Evolutionary conservation across 1,284 basidiomycete species (phyloP).

Genomic region (Lentinus polychrous): DNA sequence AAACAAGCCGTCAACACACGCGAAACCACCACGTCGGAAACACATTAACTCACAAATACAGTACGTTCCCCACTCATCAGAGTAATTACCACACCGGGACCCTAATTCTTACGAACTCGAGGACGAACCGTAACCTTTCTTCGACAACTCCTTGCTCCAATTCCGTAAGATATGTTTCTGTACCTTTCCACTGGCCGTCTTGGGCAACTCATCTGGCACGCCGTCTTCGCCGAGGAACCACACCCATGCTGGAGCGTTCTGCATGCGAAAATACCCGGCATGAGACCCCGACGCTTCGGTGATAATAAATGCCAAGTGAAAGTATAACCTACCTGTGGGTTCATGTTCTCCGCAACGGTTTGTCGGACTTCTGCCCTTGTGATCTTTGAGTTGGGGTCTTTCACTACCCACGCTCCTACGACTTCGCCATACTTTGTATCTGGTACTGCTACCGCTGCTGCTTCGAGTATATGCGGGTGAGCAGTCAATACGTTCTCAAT

Average conservation of each 20-base stretch:
- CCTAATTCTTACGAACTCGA: slow-evolving; percentile 9
- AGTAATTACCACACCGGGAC: no score
- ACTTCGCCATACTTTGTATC: slow-evolving; percentile 69
- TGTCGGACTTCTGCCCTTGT: slow-evolving; percentile 45
- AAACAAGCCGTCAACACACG: no score
- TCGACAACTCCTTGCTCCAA: slow-evolving; percentile 46
- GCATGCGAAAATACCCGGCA: slow-evolving; percentile 1
- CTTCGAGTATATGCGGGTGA: slow-evolving; percentile 61
- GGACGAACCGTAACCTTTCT: slow-evolving; percentile 23
- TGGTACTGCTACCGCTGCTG: slow-evolving; percentile 70
- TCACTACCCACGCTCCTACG: slow-evolving; percentile 72
- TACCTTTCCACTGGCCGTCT: slow-evolving; percentile 85
- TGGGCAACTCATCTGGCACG: slow-evolving; percentile 57
- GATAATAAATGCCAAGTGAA: not conserved
- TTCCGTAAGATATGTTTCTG: slow-evolving; percentile 69
- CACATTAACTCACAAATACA: no score
- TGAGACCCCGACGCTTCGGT: not conserved
- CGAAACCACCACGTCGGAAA: no score
- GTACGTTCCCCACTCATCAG: no score
- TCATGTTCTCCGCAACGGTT: slow-evolving; percentile 54
- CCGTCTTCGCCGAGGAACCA: slow-evolving; percentile 75
- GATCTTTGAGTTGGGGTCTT: slow-evolving; percentile 29
- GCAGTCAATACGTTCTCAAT: slow-evolving; percentile 75
- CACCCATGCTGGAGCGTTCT: slow-evolving; percentile 78
- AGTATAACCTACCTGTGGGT: slow-evolving; percentile 55